Conservation (phyloP, 306 rosid genomes). For the Hippophae rhamnoides region DNA sequence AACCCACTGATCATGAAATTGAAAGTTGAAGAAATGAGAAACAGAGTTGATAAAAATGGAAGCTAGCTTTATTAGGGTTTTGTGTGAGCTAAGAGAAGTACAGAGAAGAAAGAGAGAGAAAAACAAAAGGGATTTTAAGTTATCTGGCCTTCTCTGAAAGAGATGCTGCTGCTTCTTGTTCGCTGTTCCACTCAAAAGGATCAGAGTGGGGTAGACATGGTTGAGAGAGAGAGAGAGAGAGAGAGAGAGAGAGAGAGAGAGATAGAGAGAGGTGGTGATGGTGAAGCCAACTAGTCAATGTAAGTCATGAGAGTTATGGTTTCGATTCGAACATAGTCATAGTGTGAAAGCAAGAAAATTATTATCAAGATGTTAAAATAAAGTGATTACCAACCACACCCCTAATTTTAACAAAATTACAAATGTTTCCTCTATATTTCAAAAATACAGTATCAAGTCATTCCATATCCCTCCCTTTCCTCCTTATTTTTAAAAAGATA, state of each 20-base stretch:
- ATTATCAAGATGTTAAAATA: neutral
- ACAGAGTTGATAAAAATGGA: conserved; percentile 5
- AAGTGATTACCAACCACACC: too few species aligned
- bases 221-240: conserved; percentile 1
- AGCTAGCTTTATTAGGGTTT: conserved; percentile 46
- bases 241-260: conserved; percentile 1
- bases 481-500: too few species aligned
- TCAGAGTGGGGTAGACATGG: conserved; percentile 50
- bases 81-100: neutral
- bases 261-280: too few species aligned
- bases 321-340: conserved; percentile 16
- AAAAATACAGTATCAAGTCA: too few species aligned
- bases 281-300: conserved; percentile 28
- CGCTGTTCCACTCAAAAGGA: conserved; percentile 38
- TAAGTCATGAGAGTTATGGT: conserved; percentile 32
- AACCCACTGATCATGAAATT: conserved; percentile 32
- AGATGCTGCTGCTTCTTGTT: conserved; percentile 30
- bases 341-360: conserved; percentile 22
- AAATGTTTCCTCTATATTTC: too few species aligned
- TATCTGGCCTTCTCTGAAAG: conserved; percentile 23
- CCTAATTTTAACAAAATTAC: too few species aligned
- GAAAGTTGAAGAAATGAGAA: conserved; percentile 14
- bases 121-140: neutral
- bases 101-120: neutral
- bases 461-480: too few species aligned